phyloP scores from a whole-genome alignment of 768 basidiomycete species.

The Clitopilus hobsonii region DNA sequence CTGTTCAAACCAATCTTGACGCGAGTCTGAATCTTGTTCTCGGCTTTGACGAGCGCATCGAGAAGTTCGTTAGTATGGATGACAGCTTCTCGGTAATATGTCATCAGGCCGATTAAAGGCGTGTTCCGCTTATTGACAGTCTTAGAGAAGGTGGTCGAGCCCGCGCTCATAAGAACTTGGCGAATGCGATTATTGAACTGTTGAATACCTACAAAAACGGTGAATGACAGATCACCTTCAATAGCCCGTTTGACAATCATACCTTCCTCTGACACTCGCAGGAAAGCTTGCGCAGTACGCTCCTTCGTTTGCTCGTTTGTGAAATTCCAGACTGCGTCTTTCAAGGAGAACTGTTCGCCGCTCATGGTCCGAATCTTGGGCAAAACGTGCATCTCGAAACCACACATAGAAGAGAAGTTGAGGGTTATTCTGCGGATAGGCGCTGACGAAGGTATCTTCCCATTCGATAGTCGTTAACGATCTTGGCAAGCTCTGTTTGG shows the following conservation, averaged over 20 bases:
- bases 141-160: slow-evolving; percentile 98
- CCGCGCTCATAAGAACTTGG: slow-evolving; percentile 97
- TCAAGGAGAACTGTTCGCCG: slow-evolving; percentile 95
- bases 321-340: slow-evolving; percentile 94
- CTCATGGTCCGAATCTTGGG: slow-evolving; percentile 95
- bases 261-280: slow-evolving; percentile 96
- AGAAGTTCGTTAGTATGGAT: slow-evolving; percentile 96
- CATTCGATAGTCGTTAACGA: slow-evolving; percentile 98
- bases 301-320: slow-evolving; percentile 98
- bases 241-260: not conserved
- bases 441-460: slow-evolving; percentile 97
- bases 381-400: slow-evolving; percentile 97
- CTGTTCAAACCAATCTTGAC: slow-evolving; percentile 99
- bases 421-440: slow-evolving; percentile 96
- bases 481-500: slow-evolving; percentile 90
- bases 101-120: slow-evolving; percentile 92
- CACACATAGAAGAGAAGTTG: slow-evolving; percentile 98
- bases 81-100: slow-evolving; percentile 96
- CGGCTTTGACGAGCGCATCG: slow-evolving; percentile 94
- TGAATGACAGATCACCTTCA: not conserved
- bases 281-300: slow-evolving; percentile 94
- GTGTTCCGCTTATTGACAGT: slow-evolving; percentile 99
- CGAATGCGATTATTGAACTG: slow-evolving; percentile 98
- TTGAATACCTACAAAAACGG: slow-evolving; percentile 61
- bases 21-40: slow-evolving; percentile 99